Evolutionary conservation across 768 basidiomycete species (phyloP).

Genomic region (Leccinum aurantiacum): DNA sequence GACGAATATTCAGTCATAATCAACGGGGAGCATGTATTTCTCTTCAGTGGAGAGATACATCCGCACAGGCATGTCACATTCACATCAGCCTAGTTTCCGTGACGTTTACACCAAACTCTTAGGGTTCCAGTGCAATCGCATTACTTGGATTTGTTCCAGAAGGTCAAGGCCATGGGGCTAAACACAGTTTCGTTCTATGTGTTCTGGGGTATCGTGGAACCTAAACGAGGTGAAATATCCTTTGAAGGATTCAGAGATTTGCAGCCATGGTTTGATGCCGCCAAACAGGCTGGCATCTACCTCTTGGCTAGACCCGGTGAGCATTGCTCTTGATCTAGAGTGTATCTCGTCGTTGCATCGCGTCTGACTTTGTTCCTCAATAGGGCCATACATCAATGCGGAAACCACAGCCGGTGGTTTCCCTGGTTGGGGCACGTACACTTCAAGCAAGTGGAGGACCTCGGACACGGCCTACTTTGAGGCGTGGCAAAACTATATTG

Average conservation of each 20-base stretch:
- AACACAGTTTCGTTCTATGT: slow-evolving; percentile 53
- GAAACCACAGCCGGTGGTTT: slow-evolving; percentile 43
- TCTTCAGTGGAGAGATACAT: slow-evolving; percentile 63
- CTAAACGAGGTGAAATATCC: slow-evolving; percentile 49
- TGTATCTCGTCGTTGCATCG: not conserved
- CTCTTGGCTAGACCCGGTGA: slow-evolving; percentile 30
- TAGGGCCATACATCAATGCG: slow-evolving; percentile 31
- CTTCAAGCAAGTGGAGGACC: slow-evolving; percentile 48
- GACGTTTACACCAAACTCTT: not conserved
- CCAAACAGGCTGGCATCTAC: slow-evolving; percentile 29
- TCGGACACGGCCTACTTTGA: slow-evolving; percentile 45
- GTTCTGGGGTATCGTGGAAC: slow-evolving; percentile 49
- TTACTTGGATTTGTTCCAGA: slow-evolving; percentile 55
- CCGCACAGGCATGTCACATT: slow-evolving; percentile 44
- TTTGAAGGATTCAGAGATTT: slow-evolving; percentile 47
- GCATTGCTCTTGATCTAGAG: not conserved
- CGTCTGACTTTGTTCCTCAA: not conserved
- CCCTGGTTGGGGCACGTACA: slow-evolving; percentile 59
- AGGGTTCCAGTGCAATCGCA: slow-evolving; percentile 39
- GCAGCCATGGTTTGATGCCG: slow-evolving; percentile 31
- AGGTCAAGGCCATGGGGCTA: slow-evolving; percentile 48
- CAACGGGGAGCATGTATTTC: slow-evolving; percentile 54
- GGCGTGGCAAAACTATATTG: slow-evolving; percentile 61
- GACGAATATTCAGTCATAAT: slow-evolving; percentile 60
- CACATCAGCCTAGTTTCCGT: not conserved